phyloP scores from a whole-genome alignment of 257 asterid species.

The Capsicum pubescens region DNA sequence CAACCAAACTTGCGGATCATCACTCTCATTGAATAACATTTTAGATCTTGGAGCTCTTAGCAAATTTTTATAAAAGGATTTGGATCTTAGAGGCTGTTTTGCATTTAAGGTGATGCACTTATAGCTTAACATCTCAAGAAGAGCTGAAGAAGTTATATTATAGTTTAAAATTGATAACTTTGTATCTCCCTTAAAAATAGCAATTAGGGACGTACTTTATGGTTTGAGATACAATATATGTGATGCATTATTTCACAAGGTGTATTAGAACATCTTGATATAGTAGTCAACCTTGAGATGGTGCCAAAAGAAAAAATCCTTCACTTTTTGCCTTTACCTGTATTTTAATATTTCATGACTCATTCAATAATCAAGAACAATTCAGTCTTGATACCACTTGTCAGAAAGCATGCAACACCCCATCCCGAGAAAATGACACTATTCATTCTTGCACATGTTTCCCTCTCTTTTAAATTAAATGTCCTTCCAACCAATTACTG shows the following conservation, averaged over 20 bases:
- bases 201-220: neutral
- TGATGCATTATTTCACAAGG: neutral
- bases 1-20: neutral
- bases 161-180: neutral
- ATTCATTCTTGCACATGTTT: neutral
- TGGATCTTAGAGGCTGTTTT: slow-evolving; percentile 4
- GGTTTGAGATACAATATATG: neutral
- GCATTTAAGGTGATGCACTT: neutral
- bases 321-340: neutral
- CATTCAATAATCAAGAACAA: neutral
- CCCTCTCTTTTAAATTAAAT: neutral
- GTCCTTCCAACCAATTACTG: neutral
- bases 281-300: neutral
- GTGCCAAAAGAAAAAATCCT: neutral
- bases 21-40: neutral
- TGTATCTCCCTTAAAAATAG: neutral
- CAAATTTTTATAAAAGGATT: neutral
- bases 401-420: neutral
- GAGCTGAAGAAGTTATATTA: neutral
- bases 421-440: neutral
- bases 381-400: neutral
- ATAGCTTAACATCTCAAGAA: slow-evolving; percentile 1
- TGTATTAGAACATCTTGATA: neutral
- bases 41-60: slow-evolving; percentile 1
- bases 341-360: neutral